Conservation (phyloP, 495 filamentous ascomycete species). For the Podospora pseudopauciseta region DNA sequence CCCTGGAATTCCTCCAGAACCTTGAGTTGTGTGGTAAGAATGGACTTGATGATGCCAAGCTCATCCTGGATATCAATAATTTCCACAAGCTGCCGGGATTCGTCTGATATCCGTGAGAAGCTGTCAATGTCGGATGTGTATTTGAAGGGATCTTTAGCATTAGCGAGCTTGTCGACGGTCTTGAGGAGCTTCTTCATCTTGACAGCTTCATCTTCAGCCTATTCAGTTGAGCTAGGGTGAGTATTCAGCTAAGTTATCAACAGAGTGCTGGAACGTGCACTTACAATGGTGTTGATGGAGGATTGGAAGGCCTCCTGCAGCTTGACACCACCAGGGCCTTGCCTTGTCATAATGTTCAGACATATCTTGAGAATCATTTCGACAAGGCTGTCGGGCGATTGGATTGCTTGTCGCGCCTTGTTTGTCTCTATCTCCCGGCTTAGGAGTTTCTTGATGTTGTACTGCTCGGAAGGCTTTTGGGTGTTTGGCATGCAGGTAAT, state of each 20-base stretch:
- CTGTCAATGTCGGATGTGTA: conserved; percentile 16
- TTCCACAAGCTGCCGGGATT: conserved; percentile 15
- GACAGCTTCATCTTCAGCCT: conserved; percentile 15
- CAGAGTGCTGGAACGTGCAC: not conserved
- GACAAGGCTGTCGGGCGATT: conserved; percentile 13
- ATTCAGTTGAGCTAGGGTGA: not conserved
- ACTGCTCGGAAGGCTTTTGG: conserved; percentile 5
- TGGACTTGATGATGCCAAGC: conserved; percentile 21
- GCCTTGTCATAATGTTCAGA: conserved; percentile 15
- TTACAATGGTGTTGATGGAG: conserved; percentile 17
- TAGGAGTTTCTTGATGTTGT: conserved; percentile 17
- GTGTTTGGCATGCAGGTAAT: conserved; percentile 24
- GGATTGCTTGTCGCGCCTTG: not conserved
- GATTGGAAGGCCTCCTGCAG: conserved; percentile 19
- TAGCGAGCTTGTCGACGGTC: not conserved
- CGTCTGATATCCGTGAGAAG: conserved; percentile 13
- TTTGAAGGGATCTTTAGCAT: conserved; percentile 9
- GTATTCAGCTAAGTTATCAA: no score
- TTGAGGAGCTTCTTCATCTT: conserved; percentile 13
- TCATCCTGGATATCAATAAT: conserved; percentile 26
- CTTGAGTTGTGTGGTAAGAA: conserved; percentile 16
- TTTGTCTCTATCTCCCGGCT: not conserved
- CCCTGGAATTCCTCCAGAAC: conserved; percentile 14
- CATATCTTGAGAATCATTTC: conserved; percentile 14
- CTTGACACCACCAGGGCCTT: conserved; percentile 14